A percentile compares a stretch with the other conserved stretches of the same genome.
These are phyloP conservation scores for Talaromyces sp. DNA, from an alignment of 2,329 filamentous ascomycete genomes.

Conservation along the genomic window DNA sequence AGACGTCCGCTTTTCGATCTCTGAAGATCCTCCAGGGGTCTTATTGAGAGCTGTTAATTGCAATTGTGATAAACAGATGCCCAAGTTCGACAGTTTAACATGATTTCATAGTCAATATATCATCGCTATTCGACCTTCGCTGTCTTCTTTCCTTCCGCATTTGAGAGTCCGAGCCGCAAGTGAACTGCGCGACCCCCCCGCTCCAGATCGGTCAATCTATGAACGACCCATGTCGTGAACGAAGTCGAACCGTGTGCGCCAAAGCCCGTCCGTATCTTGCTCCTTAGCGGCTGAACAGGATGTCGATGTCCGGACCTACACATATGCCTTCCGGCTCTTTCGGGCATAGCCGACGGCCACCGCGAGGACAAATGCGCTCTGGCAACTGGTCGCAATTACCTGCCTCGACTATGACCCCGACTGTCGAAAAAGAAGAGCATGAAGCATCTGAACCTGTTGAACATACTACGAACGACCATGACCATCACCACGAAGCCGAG, in stretches of 20 bases:
- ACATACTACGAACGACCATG: slow-evolving; percentile 28
- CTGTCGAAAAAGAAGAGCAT: slow-evolving; percentile 26
- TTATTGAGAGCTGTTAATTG: not conserved
- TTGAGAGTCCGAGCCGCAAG: not conserved
- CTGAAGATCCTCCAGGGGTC: not conserved
- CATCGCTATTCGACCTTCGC: not conserved
- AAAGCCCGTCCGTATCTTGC: not conserved
- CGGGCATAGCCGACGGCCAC: slow-evolving; percentile 29
- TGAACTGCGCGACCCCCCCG: not conserved
- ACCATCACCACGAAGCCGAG: slow-evolving; percentile 22
- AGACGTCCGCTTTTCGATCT: not conserved
- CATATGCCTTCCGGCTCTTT: slow-evolving; percentile 25
- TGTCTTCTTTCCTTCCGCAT: not conserved
- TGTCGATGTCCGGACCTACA: slow-evolving; percentile 35
- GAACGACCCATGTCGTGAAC: slow-evolving; percentile 9
- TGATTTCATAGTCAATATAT: not conserved
- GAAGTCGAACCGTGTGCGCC: not conserved
- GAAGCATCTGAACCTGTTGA: slow-evolving; percentile 7
- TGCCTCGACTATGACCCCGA: slow-evolving; percentile 24
- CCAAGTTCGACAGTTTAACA: not conserved
- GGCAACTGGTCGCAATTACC: slow-evolving; percentile 28
- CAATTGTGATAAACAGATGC: too few species aligned
- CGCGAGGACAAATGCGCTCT: slow-evolving; percentile 35
- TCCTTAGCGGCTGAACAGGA: slow-evolving; percentile 17
- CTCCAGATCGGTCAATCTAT: not conserved